Evolutionary conservation across 2,329 filamentous ascomycete genomes (phyloP).

Genomic region (Coniella lustricola): DNA sequence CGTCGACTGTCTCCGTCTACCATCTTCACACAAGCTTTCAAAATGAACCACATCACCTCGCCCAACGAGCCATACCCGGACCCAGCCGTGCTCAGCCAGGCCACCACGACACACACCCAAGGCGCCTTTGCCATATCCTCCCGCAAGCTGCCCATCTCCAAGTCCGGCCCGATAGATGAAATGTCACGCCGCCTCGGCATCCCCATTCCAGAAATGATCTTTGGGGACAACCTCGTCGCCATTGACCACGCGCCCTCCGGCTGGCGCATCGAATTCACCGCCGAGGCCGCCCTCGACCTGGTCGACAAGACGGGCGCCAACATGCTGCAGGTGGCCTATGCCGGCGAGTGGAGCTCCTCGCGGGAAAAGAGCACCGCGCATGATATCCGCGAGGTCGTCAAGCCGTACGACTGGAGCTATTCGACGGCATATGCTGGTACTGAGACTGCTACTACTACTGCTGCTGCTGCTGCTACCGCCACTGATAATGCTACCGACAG

Average conservation of each 20-base stretch:
- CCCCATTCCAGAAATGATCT: constrained; percentile 96
- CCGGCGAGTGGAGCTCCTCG: constrained; percentile 68
- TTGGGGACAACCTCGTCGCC: constrained; percentile 83
- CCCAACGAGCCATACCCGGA: constrained; percentile 49
- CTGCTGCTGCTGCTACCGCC: no score
- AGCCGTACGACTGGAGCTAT: constrained; percentile 98
- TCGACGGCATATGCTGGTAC: constrained; percentile 81
- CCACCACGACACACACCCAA: constrained; percentile 52
- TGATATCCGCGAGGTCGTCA: constrained; percentile 87
- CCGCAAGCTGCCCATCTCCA: constrained; percentile 90
- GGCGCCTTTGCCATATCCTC: constrained; percentile 68
- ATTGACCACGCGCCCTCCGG: constrained; percentile 67
- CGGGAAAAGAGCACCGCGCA: constrained; percentile 71
- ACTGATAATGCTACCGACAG: background rate
- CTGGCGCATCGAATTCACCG: constrained; percentile 76
- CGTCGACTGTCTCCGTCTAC: no score
- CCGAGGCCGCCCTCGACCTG: constrained; percentile 77
- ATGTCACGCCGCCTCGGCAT: constrained; percentile 77
- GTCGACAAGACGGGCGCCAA: constrained; percentile 90
- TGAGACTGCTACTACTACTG: constrained; percentile 21
- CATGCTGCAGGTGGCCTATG: constrained; percentile 93
- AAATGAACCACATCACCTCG: constrained; percentile 34
- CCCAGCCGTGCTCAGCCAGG: constrained; percentile 40
- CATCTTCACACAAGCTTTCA: background rate
- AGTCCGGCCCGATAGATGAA: constrained; percentile 79